These are phyloP conservation scores for Xylariaceae sp. DNA, from an alignment of 2,329 filamentous ascomycete species.

Conservation along the genomic window DNA sequence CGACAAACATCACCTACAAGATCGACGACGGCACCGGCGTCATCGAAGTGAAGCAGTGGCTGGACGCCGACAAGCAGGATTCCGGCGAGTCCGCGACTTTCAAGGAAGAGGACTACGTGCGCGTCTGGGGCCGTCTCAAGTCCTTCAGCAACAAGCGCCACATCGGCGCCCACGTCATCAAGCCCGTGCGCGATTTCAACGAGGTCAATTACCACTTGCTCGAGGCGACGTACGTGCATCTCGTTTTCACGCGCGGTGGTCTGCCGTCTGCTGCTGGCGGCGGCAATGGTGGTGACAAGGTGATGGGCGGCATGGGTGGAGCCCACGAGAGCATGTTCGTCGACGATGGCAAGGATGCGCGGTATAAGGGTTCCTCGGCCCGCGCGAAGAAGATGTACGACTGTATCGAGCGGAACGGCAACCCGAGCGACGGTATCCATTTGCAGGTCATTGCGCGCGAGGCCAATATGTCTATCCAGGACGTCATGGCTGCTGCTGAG, in stretches of 20 bases:
- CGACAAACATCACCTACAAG: conserved; percentile 87
- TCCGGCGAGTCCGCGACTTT: conserved; percentile 37
- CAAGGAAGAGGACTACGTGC: conserved; percentile 71
- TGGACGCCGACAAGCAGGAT: conserved; percentile 58
- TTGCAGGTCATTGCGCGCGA: conserved; percentile 67
- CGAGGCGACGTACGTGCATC: conserved; percentile 82
- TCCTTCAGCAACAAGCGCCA: conserved; percentile 78
- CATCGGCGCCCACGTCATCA: conserved; percentile 74
- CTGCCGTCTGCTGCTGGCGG: conserved; percentile 35
- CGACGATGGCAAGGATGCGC: conserved; percentile 38
- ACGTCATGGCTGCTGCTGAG: conserved; percentile 73
- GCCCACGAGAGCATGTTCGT: conserved; percentile 52
- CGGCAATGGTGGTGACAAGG: conserved; percentile 24
- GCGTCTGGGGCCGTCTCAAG: conserved; percentile 80
- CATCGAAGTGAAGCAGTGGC: conserved; percentile 87
- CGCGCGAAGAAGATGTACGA: conserved; percentile 66
- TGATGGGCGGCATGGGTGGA: conserved; percentile 25
- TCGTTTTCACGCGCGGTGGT: conserved; percentile 70
- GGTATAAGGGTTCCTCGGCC: conserved; percentile 46
- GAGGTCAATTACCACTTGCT: conserved; percentile 90
- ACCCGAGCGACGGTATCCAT: conserved; percentile 79
- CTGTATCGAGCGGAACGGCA: conserved; percentile 59
- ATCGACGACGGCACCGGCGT: conserved; percentile 92
- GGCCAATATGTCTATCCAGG: conserved; percentile 59
- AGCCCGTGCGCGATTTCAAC: conserved; percentile 77